Percentiles rank a stretch among this genome's conserved stretches.
Conservation (phyloP, 2,329 filamentous ascomycete species). For the Scedosporium boydii region DNA sequence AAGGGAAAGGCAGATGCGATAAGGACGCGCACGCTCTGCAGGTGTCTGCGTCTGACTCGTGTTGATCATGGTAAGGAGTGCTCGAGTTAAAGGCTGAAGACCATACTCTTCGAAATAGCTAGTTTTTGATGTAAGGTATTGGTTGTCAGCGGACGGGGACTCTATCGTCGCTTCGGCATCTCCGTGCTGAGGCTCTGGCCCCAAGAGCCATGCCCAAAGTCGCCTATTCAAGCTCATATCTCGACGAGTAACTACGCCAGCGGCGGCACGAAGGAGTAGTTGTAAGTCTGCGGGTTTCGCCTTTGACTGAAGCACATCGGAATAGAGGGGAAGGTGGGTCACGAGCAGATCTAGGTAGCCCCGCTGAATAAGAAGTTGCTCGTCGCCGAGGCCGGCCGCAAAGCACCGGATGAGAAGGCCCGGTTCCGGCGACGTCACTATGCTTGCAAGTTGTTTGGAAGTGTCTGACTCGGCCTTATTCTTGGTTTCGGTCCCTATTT, state of each 20-base stretch:
- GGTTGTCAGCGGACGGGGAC: slow-evolving; percentile 33
- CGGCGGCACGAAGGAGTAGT: slow-evolving; percentile 70
- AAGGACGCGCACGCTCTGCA: slow-evolving; percentile 69
- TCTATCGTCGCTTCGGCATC: slow-evolving; percentile 39
- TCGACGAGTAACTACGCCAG: slow-evolving; percentile 76
- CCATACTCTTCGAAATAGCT: slow-evolving; percentile 80
- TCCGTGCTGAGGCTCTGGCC: slow-evolving; percentile 52
- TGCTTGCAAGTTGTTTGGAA: slow-evolving; percentile 42
- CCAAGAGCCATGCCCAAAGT: slow-evolving; percentile 93
- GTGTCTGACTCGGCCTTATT: slow-evolving; percentile 26
- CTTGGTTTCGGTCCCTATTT: slow-evolving; percentile 20
- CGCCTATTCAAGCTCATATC: slow-evolving; percentile 96
- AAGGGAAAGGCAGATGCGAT: slow-evolving; percentile 83
- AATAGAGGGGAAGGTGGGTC: slow-evolving; percentile 78
- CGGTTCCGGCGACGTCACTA: slow-evolving; percentile 82
- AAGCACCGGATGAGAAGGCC: slow-evolving; percentile 86
- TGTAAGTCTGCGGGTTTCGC: slow-evolving; percentile 71
- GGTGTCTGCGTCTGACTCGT: slow-evolving; percentile 39
- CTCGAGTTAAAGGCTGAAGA: slow-evolving; percentile 61
- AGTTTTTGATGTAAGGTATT: slow-evolving; percentile 48
- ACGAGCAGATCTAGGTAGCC: slow-evolving; percentile 91
- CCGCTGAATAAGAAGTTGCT: slow-evolving; percentile 84
- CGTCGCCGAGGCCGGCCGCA: slow-evolving; percentile 76
- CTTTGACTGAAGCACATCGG: slow-evolving; percentile 65
- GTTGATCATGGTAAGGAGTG: slow-evolving; percentile 69